A percentile compares a stretch with the other conserved stretches of the same genome.
phyloP scores from a whole-genome alignment of 2,329 filamentous ascomycete genomes.

The Aspergillus texensis region DNA sequence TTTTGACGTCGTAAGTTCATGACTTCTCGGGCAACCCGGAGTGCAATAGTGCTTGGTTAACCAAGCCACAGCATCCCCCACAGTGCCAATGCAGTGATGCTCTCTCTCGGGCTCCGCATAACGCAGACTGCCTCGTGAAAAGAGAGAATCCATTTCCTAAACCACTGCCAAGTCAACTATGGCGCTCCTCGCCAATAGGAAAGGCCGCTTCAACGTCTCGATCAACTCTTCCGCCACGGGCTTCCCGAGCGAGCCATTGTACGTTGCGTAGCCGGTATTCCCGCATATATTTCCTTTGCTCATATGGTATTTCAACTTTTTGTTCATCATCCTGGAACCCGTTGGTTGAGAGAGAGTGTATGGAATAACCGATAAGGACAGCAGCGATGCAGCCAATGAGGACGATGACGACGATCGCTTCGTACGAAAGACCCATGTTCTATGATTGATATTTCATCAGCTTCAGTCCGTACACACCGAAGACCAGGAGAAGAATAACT shows the following conservation, averaged over 20 bases:
- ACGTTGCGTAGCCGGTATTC: slow-evolving; percentile 27
- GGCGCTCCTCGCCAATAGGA: neutral
- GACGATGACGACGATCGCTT: slow-evolving; percentile 17
- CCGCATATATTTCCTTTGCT: slow-evolving; percentile 35
- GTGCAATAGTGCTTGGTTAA: neutral
- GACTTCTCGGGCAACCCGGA: neutral
- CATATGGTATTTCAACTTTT: slow-evolving; percentile 19
- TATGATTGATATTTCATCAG: neutral
- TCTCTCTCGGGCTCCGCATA: neutral
- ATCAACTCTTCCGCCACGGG: slow-evolving; percentile 3
- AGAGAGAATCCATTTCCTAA: neutral
- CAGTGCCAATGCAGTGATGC: neutral
- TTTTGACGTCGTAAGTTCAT: neutral
- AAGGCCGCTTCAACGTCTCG: neutral
- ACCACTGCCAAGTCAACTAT: neutral
- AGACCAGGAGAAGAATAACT: neutral
- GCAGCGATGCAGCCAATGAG: slow-evolving; percentile 27
- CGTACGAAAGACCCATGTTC: neutral
- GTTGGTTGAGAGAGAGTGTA: slow-evolving; percentile 21
- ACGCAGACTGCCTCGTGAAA: neutral
- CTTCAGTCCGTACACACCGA: neutral
- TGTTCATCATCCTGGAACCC: slow-evolving; percentile 19
- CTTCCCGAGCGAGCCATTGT: slow-evolving; percentile 23
- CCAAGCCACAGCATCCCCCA: neutral
- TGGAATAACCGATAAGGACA: slow-evolving; percentile 33